phyloP scores from a whole-genome alignment of 2,329 filamentous ascomycete genomes.

The Colletotrichum salicis region DNA sequence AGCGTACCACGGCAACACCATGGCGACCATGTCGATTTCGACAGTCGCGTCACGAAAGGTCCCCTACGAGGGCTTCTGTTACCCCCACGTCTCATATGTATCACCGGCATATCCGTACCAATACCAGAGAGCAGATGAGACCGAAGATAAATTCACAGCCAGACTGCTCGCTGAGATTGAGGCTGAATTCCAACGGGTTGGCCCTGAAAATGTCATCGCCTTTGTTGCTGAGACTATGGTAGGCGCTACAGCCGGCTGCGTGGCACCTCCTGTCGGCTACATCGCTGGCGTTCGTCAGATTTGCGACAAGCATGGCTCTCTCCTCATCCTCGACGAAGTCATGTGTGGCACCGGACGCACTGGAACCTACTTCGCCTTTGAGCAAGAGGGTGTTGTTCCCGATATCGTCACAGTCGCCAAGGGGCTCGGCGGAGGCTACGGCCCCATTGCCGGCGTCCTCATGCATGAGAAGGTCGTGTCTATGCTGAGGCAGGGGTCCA shows the following conservation, averaged over 20 bases:
- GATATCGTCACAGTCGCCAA: constrained; percentile 71
- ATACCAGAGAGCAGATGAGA: constrained; percentile 46
- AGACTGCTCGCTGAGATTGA: constrained; percentile 58
- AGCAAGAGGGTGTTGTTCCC: constrained; percentile 62
- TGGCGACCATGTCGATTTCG: constrained; percentile 56
- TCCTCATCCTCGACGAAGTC: constrained; percentile 69
- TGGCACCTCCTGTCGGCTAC: constrained; percentile 63
- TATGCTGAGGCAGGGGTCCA: constrained; percentile 57
- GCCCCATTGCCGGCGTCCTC: constrained; percentile 65
- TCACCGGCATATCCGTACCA: constrained; percentile 58
- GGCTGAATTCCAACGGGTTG: constrained; percentile 56
- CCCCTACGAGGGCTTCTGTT: constrained; percentile 42
- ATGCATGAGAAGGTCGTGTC: constrained; percentile 61
- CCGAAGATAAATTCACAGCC: constrained; percentile 50
- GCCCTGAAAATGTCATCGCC: constrained; percentile 57
- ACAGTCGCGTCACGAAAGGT: constrained; percentile 40
- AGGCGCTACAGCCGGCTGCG: constrained; percentile 61
- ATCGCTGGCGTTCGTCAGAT: constrained; percentile 63
- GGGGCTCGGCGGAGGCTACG: constrained; percentile 67
- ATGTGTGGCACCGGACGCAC: constrained; percentile 76
- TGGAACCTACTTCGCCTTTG: constrained; percentile 71
- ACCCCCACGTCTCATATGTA: constrained; percentile 42
- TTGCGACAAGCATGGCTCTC: constrained; percentile 64
- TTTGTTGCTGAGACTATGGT: constrained; percentile 63
- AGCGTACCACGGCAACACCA: constrained; percentile 62